These are phyloP conservation scores for Apiotrichum sp. DNA, from an alignment of 1,284 basidiomycete species.

Conservation along the genomic window DNA sequence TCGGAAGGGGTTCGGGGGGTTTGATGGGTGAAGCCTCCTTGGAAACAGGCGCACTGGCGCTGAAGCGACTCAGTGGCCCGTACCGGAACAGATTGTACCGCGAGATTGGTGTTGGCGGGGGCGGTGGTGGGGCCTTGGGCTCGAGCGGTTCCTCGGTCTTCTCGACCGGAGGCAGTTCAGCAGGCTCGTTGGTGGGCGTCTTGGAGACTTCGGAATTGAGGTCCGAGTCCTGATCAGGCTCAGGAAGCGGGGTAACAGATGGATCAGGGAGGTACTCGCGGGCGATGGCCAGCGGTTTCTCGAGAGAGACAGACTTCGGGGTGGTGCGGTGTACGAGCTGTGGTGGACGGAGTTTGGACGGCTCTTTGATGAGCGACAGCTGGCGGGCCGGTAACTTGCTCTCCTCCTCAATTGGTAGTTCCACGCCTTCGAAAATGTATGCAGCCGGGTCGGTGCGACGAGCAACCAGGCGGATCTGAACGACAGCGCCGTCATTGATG, in stretches of 20 bases:
- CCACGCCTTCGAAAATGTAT: conserved; percentile 56
- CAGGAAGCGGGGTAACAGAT: neutral
- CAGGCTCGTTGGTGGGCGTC: conserved; percentile 19
- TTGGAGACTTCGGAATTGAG: conserved; percentile 10
- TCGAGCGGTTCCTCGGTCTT: neutral
- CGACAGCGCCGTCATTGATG: conserved; percentile 60
- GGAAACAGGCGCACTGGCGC: conserved; percentile 8
- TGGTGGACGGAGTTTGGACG: conserved; percentile 20
- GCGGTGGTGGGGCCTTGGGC: neutral
- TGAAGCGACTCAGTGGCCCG: conserved; percentile 13
- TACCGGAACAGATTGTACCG: conserved; percentile 19
- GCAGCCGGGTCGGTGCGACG: conserved; percentile 13
- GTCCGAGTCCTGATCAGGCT: conserved; percentile 10
- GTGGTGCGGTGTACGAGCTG: conserved; percentile 27
- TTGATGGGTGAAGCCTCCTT: conserved; percentile 13
- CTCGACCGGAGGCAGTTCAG: conserved; percentile 1
- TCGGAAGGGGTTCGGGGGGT: conserved; percentile 2
- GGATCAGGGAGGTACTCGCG: conserved; percentile 23
- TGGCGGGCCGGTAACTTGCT: conserved; percentile 57
- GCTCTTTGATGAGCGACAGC: conserved; percentile 7
- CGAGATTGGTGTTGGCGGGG: neutral
- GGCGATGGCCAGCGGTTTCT: conserved; percentile 32
- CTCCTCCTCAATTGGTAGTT: conserved; percentile 60
- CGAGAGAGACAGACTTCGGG: conserved; percentile 14
- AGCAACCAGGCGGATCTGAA: conserved; percentile 58